These are phyloP conservation scores for Groenewaldozyma auringiensis DNA, from an alignment of 1,139 yeast genomes.

Conservation along the genomic window DNA sequence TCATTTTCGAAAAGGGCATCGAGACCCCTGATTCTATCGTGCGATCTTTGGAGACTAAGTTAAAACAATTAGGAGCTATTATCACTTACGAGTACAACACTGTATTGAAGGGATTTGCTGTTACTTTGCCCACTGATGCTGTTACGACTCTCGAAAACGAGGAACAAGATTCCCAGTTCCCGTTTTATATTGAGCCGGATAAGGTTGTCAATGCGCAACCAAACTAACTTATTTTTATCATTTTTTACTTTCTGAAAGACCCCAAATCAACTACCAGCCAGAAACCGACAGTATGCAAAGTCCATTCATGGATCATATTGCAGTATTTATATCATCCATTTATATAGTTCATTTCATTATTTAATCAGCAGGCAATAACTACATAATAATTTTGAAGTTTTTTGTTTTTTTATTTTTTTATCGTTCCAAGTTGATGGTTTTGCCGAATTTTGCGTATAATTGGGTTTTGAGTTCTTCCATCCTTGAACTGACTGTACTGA, in stretches of 20 bases:
- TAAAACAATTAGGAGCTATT: slow-evolving; percentile 32
- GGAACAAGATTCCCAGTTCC: slow-evolving; percentile 26
- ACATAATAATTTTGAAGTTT: not conserved
- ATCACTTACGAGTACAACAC: slow-evolving; percentile 36
- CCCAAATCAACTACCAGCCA: too few relatives aligned
- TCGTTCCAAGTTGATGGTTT: slow-evolving; percentile 71
- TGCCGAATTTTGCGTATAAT: slow-evolving; percentile 87
- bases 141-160: slow-evolving; percentile 22
- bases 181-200: slow-evolving; percentile 37
- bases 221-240: not conserved
- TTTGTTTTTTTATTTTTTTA: slow-evolving; percentile 2
- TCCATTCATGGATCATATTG: too few relatives aligned
- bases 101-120: slow-evolving; percentile 36
- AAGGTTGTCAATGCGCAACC: slow-evolving; percentile 22
- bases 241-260: too few relatives aligned
- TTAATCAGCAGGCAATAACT: too few relatives aligned
- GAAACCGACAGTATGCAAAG: too few relatives aligned
- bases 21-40: slow-evolving; percentile 31
- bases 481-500: slow-evolving; percentile 46
- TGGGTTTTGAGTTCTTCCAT: slow-evolving; percentile 56
- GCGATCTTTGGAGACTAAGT: slow-evolving; percentile 27
- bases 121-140: slow-evolving; percentile 27
- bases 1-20: slow-evolving; percentile 30
- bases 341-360: too few relatives aligned
- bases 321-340: too few relatives aligned